These are phyloP conservation scores for Magnolia officinalis DNA, from an alignment of 164 flowering plant species.

Conservation along the genomic window DNA sequence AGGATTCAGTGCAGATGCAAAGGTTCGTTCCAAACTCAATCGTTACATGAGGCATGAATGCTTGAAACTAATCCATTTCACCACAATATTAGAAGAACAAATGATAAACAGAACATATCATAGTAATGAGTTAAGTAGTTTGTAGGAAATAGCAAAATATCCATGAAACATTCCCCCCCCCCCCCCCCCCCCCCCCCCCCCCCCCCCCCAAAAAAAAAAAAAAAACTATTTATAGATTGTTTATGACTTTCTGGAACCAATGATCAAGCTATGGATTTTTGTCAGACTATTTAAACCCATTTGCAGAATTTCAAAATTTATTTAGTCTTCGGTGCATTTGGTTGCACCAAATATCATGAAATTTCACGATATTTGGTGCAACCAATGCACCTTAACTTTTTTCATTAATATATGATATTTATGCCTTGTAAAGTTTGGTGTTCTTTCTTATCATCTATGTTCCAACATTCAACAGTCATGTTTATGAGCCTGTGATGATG, in stretches of 20 bases:
- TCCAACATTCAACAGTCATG: neutral
- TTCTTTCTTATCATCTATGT: neutral
- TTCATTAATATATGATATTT: no score
- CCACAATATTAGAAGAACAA: neutral
- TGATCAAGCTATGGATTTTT: neutral
- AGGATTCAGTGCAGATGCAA: slow-evolving; percentile 46
- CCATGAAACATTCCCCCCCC: neutral
- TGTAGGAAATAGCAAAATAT: neutral
- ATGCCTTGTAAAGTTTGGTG: no score
- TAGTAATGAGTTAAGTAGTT: neutral
- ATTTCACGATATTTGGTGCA: no score
- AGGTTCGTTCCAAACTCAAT: slow-evolving; percentile 22
- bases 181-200: no score
- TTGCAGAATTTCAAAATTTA: neutral
- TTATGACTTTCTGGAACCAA: neutral
- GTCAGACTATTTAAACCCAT: neutral
- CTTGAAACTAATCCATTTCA: neutral
- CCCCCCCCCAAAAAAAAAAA: no score
- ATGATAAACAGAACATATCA: neutral
- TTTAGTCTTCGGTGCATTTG: neutral
- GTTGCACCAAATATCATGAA: no score
- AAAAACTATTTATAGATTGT: neutral
- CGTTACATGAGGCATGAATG: neutral
- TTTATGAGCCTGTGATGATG: neutral
- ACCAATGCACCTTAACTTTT: no score